Evolutionary conservation across 2,329 filamentous ascomycete genomes (phyloP).

Genomic region (Pyricularia grisea): DNA sequence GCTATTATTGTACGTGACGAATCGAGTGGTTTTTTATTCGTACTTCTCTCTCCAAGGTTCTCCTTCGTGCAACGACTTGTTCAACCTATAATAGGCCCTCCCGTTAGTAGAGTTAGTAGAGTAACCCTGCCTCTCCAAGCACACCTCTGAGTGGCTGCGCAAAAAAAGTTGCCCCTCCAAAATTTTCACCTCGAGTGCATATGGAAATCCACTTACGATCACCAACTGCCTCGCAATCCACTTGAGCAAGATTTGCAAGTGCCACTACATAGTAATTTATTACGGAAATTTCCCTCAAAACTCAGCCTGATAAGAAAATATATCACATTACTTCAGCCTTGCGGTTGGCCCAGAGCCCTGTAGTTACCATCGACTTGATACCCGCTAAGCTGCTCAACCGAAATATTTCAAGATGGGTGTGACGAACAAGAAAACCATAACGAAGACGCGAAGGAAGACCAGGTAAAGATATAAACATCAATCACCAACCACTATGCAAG

Average conservation of each 20-base stretch:
- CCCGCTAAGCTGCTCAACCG: not conserved
- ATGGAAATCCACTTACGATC: not conserved
- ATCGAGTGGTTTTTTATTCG: not conserved
- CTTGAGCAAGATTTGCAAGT: not conserved
- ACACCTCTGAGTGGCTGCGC: not conserved
- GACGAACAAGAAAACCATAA: constrained; percentile 54
- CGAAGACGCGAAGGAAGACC: constrained; percentile 64
- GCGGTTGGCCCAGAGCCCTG: not conserved
- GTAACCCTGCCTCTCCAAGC: not conserved
- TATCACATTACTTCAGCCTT: not conserved
- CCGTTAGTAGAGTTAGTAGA: not conserved
- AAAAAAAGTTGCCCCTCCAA: not conserved
- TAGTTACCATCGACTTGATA: not conserved
- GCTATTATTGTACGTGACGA: not conserved
- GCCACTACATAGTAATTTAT: not conserved
- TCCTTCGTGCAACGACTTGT: not conserved
- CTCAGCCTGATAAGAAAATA: not conserved
- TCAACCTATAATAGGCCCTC: not conserved
- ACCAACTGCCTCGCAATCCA: not conserved
- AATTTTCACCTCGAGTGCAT: not conserved
- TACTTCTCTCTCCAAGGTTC: not conserved
- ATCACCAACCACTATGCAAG: not conserved
- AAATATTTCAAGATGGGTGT: constrained; percentile 51
- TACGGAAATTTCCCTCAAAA: not conserved
- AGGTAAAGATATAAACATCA: constrained; percentile 36